A percentile compares a stretch with the other conserved stretches of the same genome.
phyloP scores from a whole-genome alignment of 306 rosid species.

The Cicer cuneatum region DNA sequence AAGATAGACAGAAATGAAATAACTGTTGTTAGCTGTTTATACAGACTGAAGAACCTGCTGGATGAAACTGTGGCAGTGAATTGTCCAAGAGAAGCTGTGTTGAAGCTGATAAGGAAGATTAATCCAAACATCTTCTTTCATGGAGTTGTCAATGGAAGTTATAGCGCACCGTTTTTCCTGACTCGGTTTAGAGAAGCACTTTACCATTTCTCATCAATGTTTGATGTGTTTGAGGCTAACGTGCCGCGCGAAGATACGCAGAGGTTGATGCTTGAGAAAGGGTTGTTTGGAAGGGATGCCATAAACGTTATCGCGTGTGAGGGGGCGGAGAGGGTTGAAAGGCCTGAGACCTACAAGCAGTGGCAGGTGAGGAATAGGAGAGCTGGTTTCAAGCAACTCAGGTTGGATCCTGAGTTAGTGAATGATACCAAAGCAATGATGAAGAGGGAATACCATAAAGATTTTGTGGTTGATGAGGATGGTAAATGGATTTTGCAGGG shows the following conservation, averaged over 20 bases:
- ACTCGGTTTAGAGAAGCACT: conserved; percentile 76
- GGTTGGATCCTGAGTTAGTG: conserved; percentile 54
- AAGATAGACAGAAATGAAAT: conserved; percentile 58
- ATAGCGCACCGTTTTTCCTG: conserved; percentile 77
- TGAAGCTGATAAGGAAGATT: conserved; percentile 67
- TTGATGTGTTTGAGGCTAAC: conserved; percentile 79
- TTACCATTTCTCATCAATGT: conserved; percentile 73
- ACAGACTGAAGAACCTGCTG: conserved; percentile 64
- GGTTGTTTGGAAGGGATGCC: conserved; percentile 64
- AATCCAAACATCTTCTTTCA: conserved; percentile 76
- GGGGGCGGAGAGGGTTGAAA: conserved; percentile 73
- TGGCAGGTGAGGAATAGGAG: conserved; percentile 80
- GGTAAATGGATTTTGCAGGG: conserved; percentile 85
- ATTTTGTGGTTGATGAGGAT: conserved; percentile 65
- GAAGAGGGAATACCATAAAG: conserved; percentile 66
- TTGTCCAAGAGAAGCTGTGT: conserved; percentile 69
- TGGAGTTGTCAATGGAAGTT: conserved; percentile 69
- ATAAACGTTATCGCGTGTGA: conserved; percentile 87
- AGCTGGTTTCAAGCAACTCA: conserved; percentile 78
- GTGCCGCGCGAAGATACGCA: conserved; percentile 61
- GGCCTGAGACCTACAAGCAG: conserved; percentile 86
- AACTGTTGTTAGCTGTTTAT: conserved; percentile 64
- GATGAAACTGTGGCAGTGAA: conserved; percentile 61
- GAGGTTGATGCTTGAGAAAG: conserved; percentile 65
- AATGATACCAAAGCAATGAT: conserved; percentile 53